Conservation (phyloP, 331 rosid species). For the Rosa hybrid region DNA sequence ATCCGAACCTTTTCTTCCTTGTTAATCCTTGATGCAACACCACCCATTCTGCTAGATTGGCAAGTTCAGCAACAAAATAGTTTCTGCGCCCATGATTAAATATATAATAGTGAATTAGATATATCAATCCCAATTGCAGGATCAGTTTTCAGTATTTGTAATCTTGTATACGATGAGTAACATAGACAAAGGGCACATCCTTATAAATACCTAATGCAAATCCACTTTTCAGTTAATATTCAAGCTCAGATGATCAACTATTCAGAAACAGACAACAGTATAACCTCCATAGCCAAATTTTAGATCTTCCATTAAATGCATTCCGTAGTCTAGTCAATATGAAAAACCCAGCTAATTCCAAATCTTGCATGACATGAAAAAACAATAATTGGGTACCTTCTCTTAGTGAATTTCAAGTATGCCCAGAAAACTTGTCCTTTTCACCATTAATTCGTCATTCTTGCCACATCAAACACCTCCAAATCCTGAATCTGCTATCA, state of each 20-base stretch:
- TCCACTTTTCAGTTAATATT: not conserved
- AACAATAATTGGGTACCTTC: constrained; percentile 7
- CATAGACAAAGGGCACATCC: not conserved
- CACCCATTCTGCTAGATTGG: constrained; percentile 60
- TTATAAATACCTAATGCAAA: not conserved
- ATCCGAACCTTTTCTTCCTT: constrained; percentile 63
- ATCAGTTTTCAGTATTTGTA: not conserved
- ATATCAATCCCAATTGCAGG: not conserved
- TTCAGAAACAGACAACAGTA: constrained; percentile 5
- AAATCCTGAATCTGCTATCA: constrained; percentile 30
- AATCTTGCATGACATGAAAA: not conserved
- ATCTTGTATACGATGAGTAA: not conserved
- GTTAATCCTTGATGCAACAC: constrained; percentile 66
- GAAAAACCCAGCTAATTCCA: not conserved
- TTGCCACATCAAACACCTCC: constrained; percentile 25
- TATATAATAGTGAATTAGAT: not conserved
- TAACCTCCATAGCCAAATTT: constrained; percentile 8
- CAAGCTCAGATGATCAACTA: not conserved
- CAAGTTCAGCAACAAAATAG: not conserved
- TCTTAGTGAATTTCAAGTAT: constrained; percentile 12
- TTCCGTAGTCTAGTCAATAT: not conserved
- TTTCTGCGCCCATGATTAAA: constrained; percentile 13
- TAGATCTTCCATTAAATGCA: not conserved
- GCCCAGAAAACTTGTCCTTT: constrained; percentile 4
- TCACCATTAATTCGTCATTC: not conserved